Evolutionary conservation across 805 yeast genomes (phyloP), one percentile per base, ranked within the genome.

Genomic region (Wickerhamia fluorescens): DNA sequence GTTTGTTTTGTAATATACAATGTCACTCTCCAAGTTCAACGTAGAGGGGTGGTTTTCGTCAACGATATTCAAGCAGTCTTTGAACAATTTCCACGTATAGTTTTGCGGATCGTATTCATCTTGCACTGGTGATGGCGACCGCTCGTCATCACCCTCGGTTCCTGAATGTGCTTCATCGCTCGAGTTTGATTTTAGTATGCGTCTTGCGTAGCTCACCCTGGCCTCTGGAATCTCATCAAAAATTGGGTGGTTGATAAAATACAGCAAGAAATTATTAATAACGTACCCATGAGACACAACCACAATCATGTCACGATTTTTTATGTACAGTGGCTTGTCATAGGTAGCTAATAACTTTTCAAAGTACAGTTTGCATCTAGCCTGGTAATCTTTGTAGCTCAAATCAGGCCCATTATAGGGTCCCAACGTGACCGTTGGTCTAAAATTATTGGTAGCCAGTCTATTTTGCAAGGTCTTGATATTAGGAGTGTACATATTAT

Each of bases 191-290:
- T 25, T 25, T 7, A 27, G 29, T 4, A 44, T 33, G 18, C 53
- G 38, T 12, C 30, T 24, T 17, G 70, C 68, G 28, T 32, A 53
- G 40, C 59, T 61, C 20, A 61, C 33, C 17, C 45, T 44, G 12
- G 61, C 56, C 34, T 59, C 68, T 3, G 68, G 66, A 13, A 63
- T 59, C 35, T 63, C 70, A 35, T 61, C 60, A 41, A 63, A 63
- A 8, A 62, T 56, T 6, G 70, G 68, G 41, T 61, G 68, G 37
- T 54, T 61, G 29, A 60, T 51, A 39, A 63, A 63, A 35, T 56
- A 62, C 22, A 55, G 44, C 33, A 63, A 40, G 40, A 63, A 49
- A 38, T 58, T 60, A 31, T 55, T 55, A 19, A 61, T 54, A 25
- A 51, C 57, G 40, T 63, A 63, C 5, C 70, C 70, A 33, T 63